phyloP scores from a whole-genome alignment of 2,329 filamentous ascomycete species.

The Talaromyces sp. region DNA sequence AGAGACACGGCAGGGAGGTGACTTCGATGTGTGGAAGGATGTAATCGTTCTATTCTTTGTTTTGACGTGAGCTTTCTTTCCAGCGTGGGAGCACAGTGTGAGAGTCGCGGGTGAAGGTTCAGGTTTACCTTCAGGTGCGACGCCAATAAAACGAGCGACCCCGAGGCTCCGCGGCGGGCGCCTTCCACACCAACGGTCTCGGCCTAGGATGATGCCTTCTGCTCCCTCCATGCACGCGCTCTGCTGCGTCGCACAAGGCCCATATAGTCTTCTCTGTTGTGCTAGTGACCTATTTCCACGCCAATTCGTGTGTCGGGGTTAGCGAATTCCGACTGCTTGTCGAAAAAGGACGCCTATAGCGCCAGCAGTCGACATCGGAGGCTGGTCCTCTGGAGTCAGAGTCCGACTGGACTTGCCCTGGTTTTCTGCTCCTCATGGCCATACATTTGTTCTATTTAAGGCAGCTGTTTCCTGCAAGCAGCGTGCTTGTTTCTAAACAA shows the following conservation, averaged over 20 bases:
- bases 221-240: neutral
- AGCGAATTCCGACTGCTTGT: neutral
- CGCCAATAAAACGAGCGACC: neutral
- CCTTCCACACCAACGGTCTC: slow-evolving; percentile 4
- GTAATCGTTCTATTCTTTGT: neutral
- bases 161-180: neutral
- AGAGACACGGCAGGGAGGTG: neutral
- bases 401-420: neutral
- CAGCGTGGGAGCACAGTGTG: neutral
- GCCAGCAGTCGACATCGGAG: neutral
- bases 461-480: neutral
- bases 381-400: neutral
- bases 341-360: neutral
- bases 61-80: neutral
- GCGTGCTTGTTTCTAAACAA: neutral
- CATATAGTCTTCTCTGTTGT: neutral
- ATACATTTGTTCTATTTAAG: neutral
- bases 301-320: neutral
- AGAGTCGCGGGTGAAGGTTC: neutral
- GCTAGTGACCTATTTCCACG: neutral
- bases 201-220: slow-evolving; percentile 2
- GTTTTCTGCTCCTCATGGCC: neutral
- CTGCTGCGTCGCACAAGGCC: neutral
- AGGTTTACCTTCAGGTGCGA: neutral
- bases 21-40: neutral